Evolutionary conservation across 75 land plant species (phyloP), one percentile per base, ranked within the genome.

Genomic region (Adiantum capillusveneris): DNA sequence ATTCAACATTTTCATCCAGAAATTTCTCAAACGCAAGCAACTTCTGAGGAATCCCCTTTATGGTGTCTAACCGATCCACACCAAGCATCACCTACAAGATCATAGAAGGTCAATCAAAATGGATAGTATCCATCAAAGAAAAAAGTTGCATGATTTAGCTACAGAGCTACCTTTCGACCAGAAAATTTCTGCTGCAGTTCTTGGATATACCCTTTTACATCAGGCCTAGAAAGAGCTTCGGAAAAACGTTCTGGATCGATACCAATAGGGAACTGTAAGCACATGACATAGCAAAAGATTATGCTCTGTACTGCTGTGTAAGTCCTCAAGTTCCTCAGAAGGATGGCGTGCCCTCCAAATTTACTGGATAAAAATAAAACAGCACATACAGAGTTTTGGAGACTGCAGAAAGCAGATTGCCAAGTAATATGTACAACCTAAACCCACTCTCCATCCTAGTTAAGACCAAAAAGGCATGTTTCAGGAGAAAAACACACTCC

Each of bases 11-110:
- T 69, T 95, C 96, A 69, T 95, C 99, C 7, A 95, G 81, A 68
- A 95, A 95, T 63, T 90, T 90, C 59, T 95, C 99, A 78, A 95
- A 95, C 34, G 99, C 99, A 41, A 95, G 78, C 56, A 95, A 62
- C 71, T 94, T 95, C 63, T 95, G 99, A 30, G 99, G 98, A 66
- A 94, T 94, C 57, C 98, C 98, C 68, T 94, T 94, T 29, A 94
- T 94, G 83, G 86, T 89, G 60, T 95, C 99, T 65, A 95, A 90
- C 26, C 99, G 84, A 66, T 95, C 99, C 48, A 95, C 99, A 34
- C 99, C 96, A 63, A 95, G 56, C 99, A 95, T 95, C 22, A 94
- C 98, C 98, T 93, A 69, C 48, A 20, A 11, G 5, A 3, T 22
- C 2, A 9, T 34, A 5, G 37, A 5, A 3, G 7, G 3, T 34